Percentiles rank a stretch among this genome's conserved stretches.
These are phyloP conservation scores for Penicillium cataractarum DNA, from an alignment of 495 filamentous ascomycete genomes.

Conservation along the genomic window DNA sequence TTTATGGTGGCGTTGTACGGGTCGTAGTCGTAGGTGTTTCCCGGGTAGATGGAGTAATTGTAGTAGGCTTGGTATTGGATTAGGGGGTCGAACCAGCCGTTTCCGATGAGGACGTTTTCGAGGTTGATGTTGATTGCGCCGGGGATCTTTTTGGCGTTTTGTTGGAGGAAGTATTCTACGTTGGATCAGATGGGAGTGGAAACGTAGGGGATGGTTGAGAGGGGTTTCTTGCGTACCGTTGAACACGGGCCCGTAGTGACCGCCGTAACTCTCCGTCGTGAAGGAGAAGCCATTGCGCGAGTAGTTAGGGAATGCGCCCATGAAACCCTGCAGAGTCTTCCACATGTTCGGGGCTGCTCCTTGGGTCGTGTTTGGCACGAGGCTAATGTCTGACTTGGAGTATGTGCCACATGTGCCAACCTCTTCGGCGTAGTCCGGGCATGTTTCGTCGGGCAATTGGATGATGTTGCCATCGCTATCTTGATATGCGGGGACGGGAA, in stretches of 20 bases:
- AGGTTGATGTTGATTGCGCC: conserved; percentile 54
- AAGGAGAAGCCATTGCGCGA: conserved; percentile 59
- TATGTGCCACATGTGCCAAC: conserved; percentile 57
- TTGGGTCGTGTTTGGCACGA: conserved; percentile 58
- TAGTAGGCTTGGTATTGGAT: conserved; percentile 67
- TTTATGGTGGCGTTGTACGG: conserved; percentile 52
- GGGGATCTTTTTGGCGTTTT: conserved; percentile 34
- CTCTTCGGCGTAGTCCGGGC: conserved; percentile 55
- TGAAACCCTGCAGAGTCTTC: conserved; percentile 64
- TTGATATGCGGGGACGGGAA: conserved; percentile 53
- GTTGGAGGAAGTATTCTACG: conserved; percentile 37
- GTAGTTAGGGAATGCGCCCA: conserved; percentile 66
- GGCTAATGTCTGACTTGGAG: conserved; percentile 49
- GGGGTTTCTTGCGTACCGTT: too few relatives aligned
- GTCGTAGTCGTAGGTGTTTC: conserved; percentile 63
- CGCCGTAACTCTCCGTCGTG: conserved; percentile 62
- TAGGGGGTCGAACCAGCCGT: conserved; percentile 62
- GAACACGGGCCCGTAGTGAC: conserved; percentile 64
- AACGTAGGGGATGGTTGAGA: too few relatives aligned
- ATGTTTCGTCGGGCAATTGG: conserved; percentile 49
- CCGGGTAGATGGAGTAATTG: conserved; percentile 59
- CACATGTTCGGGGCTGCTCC: conserved; percentile 62
- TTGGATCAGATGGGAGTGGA: conserved; percentile 49
- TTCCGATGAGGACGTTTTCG: conserved; percentile 59
- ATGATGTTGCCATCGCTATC: conserved; percentile 32